A percentile compares a stretch with the other conserved stretches of the same genome.
Conservation (phyloP, 23 red algal species). For the Gracilariopsis chorda region DNA sequence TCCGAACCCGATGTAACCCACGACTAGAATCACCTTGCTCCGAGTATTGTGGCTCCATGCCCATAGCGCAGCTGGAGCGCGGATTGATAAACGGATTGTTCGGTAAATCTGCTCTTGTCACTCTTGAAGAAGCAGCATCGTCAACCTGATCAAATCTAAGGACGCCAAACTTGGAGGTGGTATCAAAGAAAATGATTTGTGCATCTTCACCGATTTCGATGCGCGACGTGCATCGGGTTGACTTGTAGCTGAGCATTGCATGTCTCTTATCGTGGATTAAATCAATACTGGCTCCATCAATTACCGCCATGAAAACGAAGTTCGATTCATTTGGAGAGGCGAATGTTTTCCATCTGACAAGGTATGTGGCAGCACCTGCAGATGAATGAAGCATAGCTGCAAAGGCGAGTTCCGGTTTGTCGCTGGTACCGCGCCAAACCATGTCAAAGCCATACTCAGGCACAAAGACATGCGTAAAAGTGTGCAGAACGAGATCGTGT, state of each 20-base stretch:
- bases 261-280: conserved; percentile 29
- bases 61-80: background rate
- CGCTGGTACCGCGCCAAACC: conserved; percentile 25
- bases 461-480: conserved; percentile 68
- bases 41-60: background rate
- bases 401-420: conserved; percentile 46
- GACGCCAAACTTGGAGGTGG: conserved; percentile 63
- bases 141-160: conserved; percentile 61
- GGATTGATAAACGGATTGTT: conserved; percentile 27
- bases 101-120: conserved; percentile 36
- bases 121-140: conserved; percentile 11
- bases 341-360: conserved; percentile 49
- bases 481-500: conserved; percentile 4
- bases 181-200: conserved; percentile 59
- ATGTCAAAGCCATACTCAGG: conserved; percentile 75
- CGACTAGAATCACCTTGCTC: no score
- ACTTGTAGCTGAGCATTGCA: conserved; percentile 20
- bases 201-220: conserved; percentile 56
- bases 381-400: conserved; percentile 64
- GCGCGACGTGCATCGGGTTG: conserved; percentile 25
- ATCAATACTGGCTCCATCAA: conserved; percentile 53
- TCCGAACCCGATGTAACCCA: no score
- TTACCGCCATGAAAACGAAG: conserved; percentile 53
- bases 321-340: conserved; percentile 1
- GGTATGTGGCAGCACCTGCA: conserved; percentile 47